A percentile compares a stretch with the other conserved stretches of the same genome.
Evolutionary conservation across 78 protist species (phyloP).

Genomic region (Dictyostelium capitatum): DNA sequence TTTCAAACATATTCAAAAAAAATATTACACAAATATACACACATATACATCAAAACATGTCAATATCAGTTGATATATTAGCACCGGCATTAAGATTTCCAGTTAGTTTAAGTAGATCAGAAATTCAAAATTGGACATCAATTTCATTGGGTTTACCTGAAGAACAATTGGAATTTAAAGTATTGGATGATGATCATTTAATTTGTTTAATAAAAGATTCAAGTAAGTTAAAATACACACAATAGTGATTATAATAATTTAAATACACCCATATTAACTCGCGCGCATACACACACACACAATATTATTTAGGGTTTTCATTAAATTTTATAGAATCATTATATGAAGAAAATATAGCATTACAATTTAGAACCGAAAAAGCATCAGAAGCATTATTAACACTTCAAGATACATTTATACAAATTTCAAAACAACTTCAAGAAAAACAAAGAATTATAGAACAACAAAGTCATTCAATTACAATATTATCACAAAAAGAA

Average conservation of each 20-base stretch:
- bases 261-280: too few relatives aligned
- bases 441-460: conserved; percentile 53
- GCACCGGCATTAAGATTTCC: conserved; percentile 70
- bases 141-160: conserved; percentile 51
- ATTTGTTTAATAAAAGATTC: conserved; percentile 60
- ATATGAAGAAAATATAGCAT: conserved; percentile 55
- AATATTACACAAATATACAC: too few relatives aligned
- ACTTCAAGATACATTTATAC: conserved; percentile 55
- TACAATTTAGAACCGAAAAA: conserved; percentile 55
- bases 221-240: conserved; percentile 14
- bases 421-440: conserved; percentile 44
- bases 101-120: conserved; percentile 16
- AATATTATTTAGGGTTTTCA: conserved; percentile 44
- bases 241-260: neutral
- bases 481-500: conserved; percentile 40
- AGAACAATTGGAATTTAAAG: conserved; percentile 41
- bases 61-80: conserved; percentile 68
- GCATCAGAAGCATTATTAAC: conserved; percentile 55
- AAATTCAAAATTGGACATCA: conserved; percentile 44
- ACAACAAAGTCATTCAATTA: conserved; percentile 43
- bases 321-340: conserved; percentile 68
- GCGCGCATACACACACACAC: too few relatives aligned
- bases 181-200: conserved; percentile 17
- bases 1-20: too few relatives aligned
- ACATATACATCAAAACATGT: neutral